These are phyloP conservation scores for Paratinospora sagittata DNA, from an alignment of 164 flowering plant genomes.

Conservation along the genomic window DNA sequence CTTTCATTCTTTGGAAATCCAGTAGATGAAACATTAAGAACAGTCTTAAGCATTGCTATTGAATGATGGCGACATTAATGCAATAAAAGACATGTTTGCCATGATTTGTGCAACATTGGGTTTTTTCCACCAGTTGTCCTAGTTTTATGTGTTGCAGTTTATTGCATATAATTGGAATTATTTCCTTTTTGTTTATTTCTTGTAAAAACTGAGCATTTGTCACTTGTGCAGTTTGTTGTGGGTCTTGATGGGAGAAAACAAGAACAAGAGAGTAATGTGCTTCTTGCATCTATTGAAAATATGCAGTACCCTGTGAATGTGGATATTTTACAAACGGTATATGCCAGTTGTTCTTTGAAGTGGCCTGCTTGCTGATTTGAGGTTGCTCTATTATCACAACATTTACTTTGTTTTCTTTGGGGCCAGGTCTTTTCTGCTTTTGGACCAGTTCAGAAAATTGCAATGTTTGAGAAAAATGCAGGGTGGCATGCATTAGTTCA, in stretches of 20 bases:
- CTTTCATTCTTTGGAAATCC: background rate
- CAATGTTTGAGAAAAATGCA: slow-evolving; percentile 98
- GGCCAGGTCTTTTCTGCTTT: slow-evolving; percentile 83
- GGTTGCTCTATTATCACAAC: background rate
- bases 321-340: slow-evolving; percentile 86
- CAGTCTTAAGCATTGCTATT: background rate
- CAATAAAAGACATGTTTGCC: background rate
- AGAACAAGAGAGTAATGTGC: slow-evolving; percentile 93
- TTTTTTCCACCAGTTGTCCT: background rate
- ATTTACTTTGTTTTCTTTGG: background rate
- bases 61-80: background rate
- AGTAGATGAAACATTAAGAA: background rate
- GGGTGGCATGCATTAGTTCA: slow-evolving; percentile 91
- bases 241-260: slow-evolving; percentile 72
- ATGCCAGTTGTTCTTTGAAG: background rate
- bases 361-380: background rate
- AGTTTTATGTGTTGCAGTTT: background rate
- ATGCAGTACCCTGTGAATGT: slow-evolving; percentile 94
- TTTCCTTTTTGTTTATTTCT: too few relatives aligned
- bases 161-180: too few relatives aligned
- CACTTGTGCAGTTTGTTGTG: slow-evolving; percentile 39
- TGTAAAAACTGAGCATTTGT: background rate
- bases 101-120: background rate
- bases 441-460: slow-evolving; percentile 91
- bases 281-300: slow-evolving; percentile 92